Base-by-base conservation (phyloP, 176 grass and related monocot species). In the Oryza meyeriana region DNA sequence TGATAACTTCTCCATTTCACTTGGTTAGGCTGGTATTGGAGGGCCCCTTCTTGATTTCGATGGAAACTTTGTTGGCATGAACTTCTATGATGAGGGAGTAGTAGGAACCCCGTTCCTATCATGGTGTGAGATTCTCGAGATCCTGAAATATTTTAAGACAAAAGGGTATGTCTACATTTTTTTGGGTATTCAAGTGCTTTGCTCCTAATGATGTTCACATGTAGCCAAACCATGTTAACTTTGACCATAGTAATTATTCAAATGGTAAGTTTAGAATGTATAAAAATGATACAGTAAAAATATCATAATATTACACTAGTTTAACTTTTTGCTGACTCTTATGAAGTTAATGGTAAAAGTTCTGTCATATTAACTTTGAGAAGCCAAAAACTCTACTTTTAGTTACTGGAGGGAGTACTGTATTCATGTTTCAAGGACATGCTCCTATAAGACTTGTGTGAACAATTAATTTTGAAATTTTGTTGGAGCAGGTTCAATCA, bases 51-150 rank as follows among this genome's bases (percentile, higher is more conserved):
- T 79, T 79, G 16, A 29, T 33, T 66, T 66, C 12, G 17, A 64
- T 9, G 76, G 76, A 16, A 79, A 13, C 22, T 66, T 79, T 66
- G 2, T 79, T 66, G 76, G 61, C 27, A 79, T 79, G 39, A 79
- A 79, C 18, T 79, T 79, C 18, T 66, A 79, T 6, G 38, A 66
- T 1, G 11, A 47, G 39, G 11, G 29, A 2, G 16, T 6, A 31
- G 17, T 0, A 65, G 61, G 39, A 65, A 65, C 76, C 5, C 61
- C 17, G 1, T 65, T 4, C 38, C 17, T 78, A 32, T 14, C 40
- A n/a, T 45, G 61, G 26, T 12, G 1, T 2, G 38, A 12, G 26
- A 64, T 78, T 44, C 27, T 30, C 1, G 0, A 1, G 4, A 20
- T 66, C 38, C 17, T 79, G 3, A 10, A 45, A 3, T n/a, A 22